Conservation (phyloP, 805 yeast genomes). For the Candida krabiensis region DNA sequence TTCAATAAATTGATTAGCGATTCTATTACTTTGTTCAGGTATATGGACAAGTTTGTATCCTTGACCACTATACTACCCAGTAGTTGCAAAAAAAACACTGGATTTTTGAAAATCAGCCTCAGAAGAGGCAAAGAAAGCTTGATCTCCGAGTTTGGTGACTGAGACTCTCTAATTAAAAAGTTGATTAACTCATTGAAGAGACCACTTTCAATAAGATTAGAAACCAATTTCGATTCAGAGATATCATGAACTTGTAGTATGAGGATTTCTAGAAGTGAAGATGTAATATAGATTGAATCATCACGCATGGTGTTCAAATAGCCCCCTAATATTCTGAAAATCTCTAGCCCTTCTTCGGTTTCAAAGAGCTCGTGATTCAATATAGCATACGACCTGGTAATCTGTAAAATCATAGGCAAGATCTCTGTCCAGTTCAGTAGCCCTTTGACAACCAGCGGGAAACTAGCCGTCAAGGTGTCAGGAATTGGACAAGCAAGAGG, state of each 20-base stretch:
- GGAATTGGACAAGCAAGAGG: slow-evolving; percentile 40
- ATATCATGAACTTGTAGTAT: slow-evolving; percentile 33
- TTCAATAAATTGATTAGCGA: slow-evolving; percentile 32
- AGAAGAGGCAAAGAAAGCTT: slow-evolving; percentile 38
- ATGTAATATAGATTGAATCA: slow-evolving; percentile 59
- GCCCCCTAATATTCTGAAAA: slow-evolving; percentile 50
- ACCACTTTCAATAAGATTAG: slow-evolving; percentile 42
- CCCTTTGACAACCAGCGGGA: slow-evolving; percentile 56
- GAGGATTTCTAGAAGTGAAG: slow-evolving; percentile 54
- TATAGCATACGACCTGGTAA: slow-evolving; percentile 62
- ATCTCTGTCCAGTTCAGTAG: slow-evolving; percentile 74
- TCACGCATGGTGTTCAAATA: slow-evolving; percentile 66
- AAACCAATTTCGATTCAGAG: slow-evolving; percentile 18
- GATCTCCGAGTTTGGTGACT: slow-evolving; percentile 43
- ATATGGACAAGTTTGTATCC: slow-evolving; percentile 15
- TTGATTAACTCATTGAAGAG: slow-evolving; percentile 42
- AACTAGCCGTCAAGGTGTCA: slow-evolving; percentile 40
- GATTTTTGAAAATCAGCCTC: slow-evolving; percentile 38
- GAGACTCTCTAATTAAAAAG: slow-evolving; percentile 43
- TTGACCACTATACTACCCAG: slow-evolving; percentile 33
- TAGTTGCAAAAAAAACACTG: slow-evolving; percentile 36
- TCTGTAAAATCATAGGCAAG: slow-evolving; percentile 59
- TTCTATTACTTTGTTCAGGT: slow-evolving; percentile 21
- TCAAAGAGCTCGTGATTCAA: slow-evolving; percentile 43
- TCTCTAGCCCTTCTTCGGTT: slow-evolving; percentile 37